Evolutionary conservation across 2,329 filamentous ascomycete genomes (phyloP).

Genomic region (Beauveria sp.): DNA sequence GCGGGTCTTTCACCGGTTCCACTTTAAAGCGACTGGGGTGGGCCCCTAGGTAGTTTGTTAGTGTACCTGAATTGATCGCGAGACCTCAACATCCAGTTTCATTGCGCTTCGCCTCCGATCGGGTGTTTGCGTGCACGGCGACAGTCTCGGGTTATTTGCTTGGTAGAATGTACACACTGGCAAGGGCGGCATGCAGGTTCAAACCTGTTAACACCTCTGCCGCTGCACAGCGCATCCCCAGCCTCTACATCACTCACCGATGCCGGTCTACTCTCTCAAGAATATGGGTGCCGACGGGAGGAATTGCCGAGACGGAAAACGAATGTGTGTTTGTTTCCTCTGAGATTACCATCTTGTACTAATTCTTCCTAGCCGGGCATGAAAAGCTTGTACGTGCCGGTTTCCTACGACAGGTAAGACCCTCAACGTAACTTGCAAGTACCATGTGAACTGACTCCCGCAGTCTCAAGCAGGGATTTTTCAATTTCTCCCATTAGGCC

Average conservation of each 20-base stretch:
- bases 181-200: background rate
- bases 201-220: background rate
- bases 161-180: constrained; percentile 8
- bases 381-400: constrained; percentile 62
- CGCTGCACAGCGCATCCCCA: background rate
- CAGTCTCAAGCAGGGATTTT: constrained; percentile 85
- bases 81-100: background rate
- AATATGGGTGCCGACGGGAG: constrained; percentile 73
- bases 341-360: constrained; percentile 6
- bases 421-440: background rate
- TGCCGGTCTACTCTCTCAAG: constrained; percentile 48
- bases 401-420: constrained; percentile 61
- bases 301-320: constrained; percentile 49
- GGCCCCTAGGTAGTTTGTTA: background rate
- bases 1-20: constrained; percentile 3
- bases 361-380: constrained; percentile 47
- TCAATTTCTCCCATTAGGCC: constrained; percentile 80
- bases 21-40: background rate
- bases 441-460: background rate
- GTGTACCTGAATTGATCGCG: background rate
- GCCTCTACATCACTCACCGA: constrained; percentile 25
- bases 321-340: constrained; percentile 36
- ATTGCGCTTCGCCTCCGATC: background rate
- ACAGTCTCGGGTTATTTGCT: background rate
- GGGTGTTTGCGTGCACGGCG: background rate